These are phyloP conservation scores for Mycena galopus DNA, from an alignment of 768 basidiomycete genomes.

Conservation along the genomic window DNA sequence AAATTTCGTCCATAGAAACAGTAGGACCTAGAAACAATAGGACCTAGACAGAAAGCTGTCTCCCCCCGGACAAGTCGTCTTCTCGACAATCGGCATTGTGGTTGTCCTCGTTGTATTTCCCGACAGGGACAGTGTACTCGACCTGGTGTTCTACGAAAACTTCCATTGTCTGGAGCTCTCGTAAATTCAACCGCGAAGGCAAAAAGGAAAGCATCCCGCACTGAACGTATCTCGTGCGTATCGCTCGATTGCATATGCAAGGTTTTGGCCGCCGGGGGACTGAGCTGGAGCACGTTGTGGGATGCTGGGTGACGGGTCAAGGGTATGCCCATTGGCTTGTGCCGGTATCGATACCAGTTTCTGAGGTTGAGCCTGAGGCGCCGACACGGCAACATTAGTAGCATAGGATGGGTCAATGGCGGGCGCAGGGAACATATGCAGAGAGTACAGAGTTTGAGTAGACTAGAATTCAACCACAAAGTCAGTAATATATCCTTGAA, in stretches of 20 bases:
- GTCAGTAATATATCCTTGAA: neutral
- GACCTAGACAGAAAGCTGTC: too few relatives aligned
- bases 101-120: neutral
- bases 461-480: neutral
- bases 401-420: too few relatives aligned
- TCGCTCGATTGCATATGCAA: neutral
- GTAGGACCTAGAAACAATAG: too few relatives aligned
- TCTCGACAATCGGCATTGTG: neutral
- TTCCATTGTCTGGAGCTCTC: conserved; percentile 14
- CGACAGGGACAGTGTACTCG: neutral
- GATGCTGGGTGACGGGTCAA: neutral
- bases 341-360: conserved; percentile 26
- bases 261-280: neutral
- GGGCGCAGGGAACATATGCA: neutral
- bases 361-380: conserved; percentile 19
- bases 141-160: conserved; percentile 28
- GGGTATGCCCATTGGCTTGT: conserved; percentile 14
- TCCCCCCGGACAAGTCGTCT: too few relatives aligned
- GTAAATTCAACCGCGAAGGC: neutral
- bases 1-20: too few relatives aligned
- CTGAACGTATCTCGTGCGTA: neutral
- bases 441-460: conserved; percentile 27
- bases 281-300: neutral
- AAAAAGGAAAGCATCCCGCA: neutral
- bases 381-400: neutral